Conservation (phyloP, 768 basidiomycete genomes). For the Pulveroboletus sp. region DNA sequence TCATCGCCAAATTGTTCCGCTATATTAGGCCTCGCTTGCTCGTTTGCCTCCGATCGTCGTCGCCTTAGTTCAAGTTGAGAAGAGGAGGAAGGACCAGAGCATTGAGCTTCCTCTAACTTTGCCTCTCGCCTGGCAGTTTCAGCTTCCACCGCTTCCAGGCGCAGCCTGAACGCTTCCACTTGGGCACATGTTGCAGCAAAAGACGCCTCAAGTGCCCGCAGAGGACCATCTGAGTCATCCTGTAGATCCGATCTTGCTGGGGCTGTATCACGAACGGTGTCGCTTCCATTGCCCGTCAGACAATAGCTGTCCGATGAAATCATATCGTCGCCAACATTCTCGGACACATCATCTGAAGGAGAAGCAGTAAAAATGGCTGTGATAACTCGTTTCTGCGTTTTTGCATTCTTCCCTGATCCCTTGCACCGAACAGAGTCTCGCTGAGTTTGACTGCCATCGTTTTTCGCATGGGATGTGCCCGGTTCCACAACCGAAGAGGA, state of each 20-base stretch:
- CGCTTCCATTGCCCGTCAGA: background rate
- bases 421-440: constrained; percentile 1
- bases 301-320: background rate
- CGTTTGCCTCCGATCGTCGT: background rate
- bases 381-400: constrained; percentile 18
- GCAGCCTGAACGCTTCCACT: constrained; percentile 23
- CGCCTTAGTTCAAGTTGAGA: background rate
- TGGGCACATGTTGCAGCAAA: constrained; percentile 21
- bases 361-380: constrained; percentile 30
- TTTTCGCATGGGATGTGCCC: background rate
- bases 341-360: background rate
- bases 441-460: background rate
- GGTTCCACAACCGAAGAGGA: background rate
- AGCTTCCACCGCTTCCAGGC: constrained; percentile 26
- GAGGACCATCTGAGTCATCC: background rate
- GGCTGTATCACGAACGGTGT: background rate
- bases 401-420: constrained; percentile 1
- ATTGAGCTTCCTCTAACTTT: background rate
- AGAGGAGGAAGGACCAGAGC: background rate
- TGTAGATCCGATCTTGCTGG: background rate
- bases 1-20: background rate
- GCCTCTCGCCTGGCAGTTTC: constrained; percentile 17
- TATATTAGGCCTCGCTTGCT: background rate
- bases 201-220: constrained; percentile 23
- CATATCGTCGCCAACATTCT: background rate